Base-by-base conservation (phyloP, 1,139 yeast species). In the Nadsonia commutata region DNA sequence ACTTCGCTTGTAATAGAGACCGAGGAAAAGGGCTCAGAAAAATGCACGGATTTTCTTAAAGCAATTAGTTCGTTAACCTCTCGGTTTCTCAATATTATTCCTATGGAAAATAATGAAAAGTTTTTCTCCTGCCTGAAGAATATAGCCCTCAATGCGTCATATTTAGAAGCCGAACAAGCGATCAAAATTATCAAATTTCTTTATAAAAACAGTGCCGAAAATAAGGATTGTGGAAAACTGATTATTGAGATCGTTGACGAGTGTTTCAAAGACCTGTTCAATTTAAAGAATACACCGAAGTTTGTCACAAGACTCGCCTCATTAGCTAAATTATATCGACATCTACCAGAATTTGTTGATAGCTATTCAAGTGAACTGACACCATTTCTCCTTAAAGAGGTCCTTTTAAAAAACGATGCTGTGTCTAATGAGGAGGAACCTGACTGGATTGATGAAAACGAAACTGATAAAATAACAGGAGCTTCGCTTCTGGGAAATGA, bases 91-190 rank as follows among this genome's bases (percentile, higher is more conserved):
- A 70, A 68, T 7, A 51, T 59, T 22, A 46, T 53, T 20, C 52
- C 53, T 4, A 27, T 27, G 33, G 33, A 27, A 0, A 52, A 56
- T 2, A 50, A 54, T 13, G 44, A 46, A 2, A 48, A 40, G 18
- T 50, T 61, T 36, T 50, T 52, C 42, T 46, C 49, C 11, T 56
- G 65, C 4, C 50, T 67, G 37, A 63, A 66, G 41, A 57, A 60
- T 1, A 60, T 78, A 33, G 72, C 82, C 0, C 47, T 65, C 0
- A 52, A 56, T 2, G 93, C 93, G 0, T 60, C 72, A 1, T 75
- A 84, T 1, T 49, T 55, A 11, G 85, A 80, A 52, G 81, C 90
- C 0, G 76, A 71, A 53, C 82, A 78, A 56, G 71, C 88, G 0
- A 64, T 77, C 8, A 78, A 75, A 53, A 64, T 81, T 7, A 53